These are phyloP conservation scores for Gracilaria domingensis DNA, from an alignment of 23 red algal genomes.

Conservation along the genomic window DNA sequence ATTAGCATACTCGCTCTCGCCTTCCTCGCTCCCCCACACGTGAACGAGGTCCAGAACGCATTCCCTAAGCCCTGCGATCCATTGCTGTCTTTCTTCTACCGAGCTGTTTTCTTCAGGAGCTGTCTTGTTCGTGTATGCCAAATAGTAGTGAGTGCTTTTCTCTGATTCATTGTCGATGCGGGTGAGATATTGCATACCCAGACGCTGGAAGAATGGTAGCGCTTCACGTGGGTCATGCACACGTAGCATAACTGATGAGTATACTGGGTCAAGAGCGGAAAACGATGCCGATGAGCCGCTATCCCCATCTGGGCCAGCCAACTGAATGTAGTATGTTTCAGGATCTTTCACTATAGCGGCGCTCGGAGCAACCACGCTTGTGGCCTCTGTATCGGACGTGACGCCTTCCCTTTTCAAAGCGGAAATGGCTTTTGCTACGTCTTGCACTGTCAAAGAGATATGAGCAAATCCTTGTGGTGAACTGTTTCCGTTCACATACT, in stretches of 20 bases:
- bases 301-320: conserved; percentile 39
- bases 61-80: conserved; percentile 1
- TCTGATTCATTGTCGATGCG: conserved; percentile 45
- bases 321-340: conserved; percentile 86
- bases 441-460: conserved; percentile 77
- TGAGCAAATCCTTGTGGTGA: conserved; percentile 81
- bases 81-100: conserved; percentile 1
- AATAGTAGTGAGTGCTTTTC: conserved; percentile 30
- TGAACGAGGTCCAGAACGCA: conserved; percentile 54
- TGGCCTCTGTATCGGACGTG: neutral
- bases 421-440: conserved; percentile 50
- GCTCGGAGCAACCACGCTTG: conserved; percentile 55
- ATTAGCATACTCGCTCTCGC: conserved; percentile 49
- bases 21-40: conserved; percentile 68
- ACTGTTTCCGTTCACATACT: conserved; percentile 89
- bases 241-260: conserved; percentile 83
- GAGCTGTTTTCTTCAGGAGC: neutral
- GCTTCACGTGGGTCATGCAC: conserved; percentile 77
- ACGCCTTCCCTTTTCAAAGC: conserved; percentile 49
- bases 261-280: conserved; percentile 56
- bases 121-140: conserved; percentile 10
- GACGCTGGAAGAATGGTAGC: conserved; percentile 76
- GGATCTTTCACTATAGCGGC: conserved; percentile 77
- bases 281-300: neutral
- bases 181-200: conserved; percentile 81